Conservation (phyloP, 768 basidiomycete genomes). For the Macrolepiota dolichaula region DNA sequence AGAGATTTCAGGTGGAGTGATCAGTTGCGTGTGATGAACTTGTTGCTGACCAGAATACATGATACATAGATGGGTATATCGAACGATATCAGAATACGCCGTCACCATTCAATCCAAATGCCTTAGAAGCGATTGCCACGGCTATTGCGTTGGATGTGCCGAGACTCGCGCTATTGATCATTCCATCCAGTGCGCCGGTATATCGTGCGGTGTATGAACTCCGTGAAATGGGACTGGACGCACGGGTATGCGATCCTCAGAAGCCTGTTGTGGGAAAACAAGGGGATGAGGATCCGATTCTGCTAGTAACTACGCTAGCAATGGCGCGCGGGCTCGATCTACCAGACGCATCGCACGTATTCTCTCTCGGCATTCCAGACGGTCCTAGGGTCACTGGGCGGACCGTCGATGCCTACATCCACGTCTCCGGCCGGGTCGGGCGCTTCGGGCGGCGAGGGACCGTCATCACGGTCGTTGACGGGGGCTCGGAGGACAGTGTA, state of each 20-base stretch:
- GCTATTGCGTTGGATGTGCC: slow-evolving; percentile 75
- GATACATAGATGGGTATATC: slow-evolving; percentile 16
- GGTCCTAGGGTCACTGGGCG: slow-evolving; percentile 34
- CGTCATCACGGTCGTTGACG: slow-evolving; percentile 60
- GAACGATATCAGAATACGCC: slow-evolving; percentile 32
- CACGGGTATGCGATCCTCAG: slow-evolving; percentile 55
- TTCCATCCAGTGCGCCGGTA: slow-evolving; percentile 60
- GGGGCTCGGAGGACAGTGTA: slow-evolving; percentile 25
- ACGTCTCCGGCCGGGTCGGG: slow-evolving; percentile 74
- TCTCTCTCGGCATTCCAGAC: slow-evolving; percentile 62
- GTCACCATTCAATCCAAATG: slow-evolving; percentile 52
- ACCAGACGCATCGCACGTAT: slow-evolving; percentile 69
- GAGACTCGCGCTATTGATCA: slow-evolving; percentile 59
- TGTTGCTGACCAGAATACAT: slow-evolving; percentile 3
- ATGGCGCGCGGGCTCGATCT: slow-evolving; percentile 74
- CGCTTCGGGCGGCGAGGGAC: slow-evolving; percentile 65
- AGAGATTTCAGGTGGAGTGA: slow-evolving; percentile 7
- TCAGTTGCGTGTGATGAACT: neutral
- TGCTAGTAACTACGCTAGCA: slow-evolving; percentile 68
- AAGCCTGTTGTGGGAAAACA: slow-evolving; percentile 25
- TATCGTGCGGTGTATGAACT: slow-evolving; percentile 64
- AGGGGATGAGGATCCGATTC: slow-evolving; percentile 47
- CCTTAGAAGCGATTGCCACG: slow-evolving; percentile 66
- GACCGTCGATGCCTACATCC: slow-evolving; percentile 60
- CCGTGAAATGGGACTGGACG: slow-evolving; percentile 62